A percentile compares a stretch with the other conserved stretches of the same genome.
phyloP scores from a whole-genome alignment of 2,329 filamentous ascomycete genomes.

The Calonectria fujianensis region DNA sequence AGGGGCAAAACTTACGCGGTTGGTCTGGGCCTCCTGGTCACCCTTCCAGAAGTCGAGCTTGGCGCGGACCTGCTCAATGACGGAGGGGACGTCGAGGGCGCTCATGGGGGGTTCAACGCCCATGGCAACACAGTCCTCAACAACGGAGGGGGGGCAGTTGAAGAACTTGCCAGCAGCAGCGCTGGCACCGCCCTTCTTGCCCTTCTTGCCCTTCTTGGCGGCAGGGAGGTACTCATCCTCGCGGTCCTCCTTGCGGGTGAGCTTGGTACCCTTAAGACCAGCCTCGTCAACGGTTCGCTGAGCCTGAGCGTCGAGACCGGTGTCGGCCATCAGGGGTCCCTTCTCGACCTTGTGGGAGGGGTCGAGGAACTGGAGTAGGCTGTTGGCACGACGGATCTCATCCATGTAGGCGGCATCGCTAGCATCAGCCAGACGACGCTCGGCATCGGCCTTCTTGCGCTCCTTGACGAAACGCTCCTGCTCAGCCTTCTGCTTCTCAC shows the following conservation, averaged over 20 bases:
- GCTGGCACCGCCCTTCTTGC: conserved; percentile 77
- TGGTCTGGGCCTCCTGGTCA: conserved; percentile 91
- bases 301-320: conserved; percentile 85
- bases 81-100: conserved; percentile 85
- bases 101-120: conserved; percentile 92
- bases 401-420: conserved; percentile 92
- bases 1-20: conserved; percentile 79
- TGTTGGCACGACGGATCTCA: conserved; percentile 92
- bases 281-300: conserved; percentile 89
- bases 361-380: conserved; percentile 93
- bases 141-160: conserved; percentile 92
- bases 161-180: conserved; percentile 75
- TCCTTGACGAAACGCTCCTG: conserved; percentile 83
- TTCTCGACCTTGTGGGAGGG: conserved; percentile 82
- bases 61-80: conserved; percentile 91
- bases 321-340: conserved; percentile 77
- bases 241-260: conserved; percentile 90
- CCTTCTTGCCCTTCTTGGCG: conserved; percentile 90
- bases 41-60: conserved; percentile 95
- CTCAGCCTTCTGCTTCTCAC: conserved; percentile 88
- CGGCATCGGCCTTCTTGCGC: conserved; percentile 84
- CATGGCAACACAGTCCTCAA: conserved; percentile 91
- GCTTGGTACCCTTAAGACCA: conserved; percentile 88
- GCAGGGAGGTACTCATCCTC: conserved; percentile 91
- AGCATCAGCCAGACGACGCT: conserved; percentile 86